Conservation (phyloP, 2,329 filamentous ascomycete species). For the Blastomyces emzantsi region DNA sequence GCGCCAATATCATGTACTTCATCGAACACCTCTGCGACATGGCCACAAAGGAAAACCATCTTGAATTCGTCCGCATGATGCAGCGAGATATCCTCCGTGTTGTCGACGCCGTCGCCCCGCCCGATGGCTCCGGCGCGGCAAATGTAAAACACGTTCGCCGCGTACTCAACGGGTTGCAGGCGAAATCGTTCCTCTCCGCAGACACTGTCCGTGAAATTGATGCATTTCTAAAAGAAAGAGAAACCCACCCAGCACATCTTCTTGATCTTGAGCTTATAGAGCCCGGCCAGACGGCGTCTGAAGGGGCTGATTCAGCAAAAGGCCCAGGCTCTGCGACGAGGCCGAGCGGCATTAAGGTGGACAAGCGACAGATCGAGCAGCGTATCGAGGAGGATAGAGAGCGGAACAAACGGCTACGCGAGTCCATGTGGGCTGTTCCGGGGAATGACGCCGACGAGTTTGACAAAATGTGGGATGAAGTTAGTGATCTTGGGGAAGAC, state of each 20-base stretch:
- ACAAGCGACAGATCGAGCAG: constrained; percentile 88
- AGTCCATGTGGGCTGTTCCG: constrained; percentile 86
- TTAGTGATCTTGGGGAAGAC: constrained; percentile 77
- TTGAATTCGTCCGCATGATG: constrained; percentile 86
- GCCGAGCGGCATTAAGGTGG: constrained; percentile 46
- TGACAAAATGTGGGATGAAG: constrained; percentile 75
- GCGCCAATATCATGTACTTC: constrained; percentile 99
- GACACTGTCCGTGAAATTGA: constrained; percentile 73
- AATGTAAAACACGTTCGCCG: constrained; percentile 89
- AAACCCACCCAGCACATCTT: constrained; percentile 53
- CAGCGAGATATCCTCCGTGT: constrained; percentile 85
- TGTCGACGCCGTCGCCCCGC: constrained; percentile 83
- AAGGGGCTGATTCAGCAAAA: constrained; percentile 23
- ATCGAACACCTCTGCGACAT: constrained; percentile 90
- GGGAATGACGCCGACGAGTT: constrained; percentile 60
- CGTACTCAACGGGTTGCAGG: constrained; percentile 61
- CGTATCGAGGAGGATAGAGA: constrained; percentile 95
- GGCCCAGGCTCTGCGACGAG: constrained; percentile 16
- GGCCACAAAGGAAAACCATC: constrained; percentile 64
- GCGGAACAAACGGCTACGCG: constrained; percentile 80
- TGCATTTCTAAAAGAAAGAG: constrained; percentile 70
- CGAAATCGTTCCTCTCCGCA: constrained; percentile 61
- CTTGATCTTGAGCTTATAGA: constrained; percentile 38
- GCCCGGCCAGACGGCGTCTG: constrained; percentile 19
- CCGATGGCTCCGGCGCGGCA: constrained; percentile 76